Percentiles rank a stretch among this genome's conserved stretches.
Evolutionary conservation across 2,329 filamentous ascomycete genomes (phyloP).

Genomic region (Monilinia fructicola): DNA sequence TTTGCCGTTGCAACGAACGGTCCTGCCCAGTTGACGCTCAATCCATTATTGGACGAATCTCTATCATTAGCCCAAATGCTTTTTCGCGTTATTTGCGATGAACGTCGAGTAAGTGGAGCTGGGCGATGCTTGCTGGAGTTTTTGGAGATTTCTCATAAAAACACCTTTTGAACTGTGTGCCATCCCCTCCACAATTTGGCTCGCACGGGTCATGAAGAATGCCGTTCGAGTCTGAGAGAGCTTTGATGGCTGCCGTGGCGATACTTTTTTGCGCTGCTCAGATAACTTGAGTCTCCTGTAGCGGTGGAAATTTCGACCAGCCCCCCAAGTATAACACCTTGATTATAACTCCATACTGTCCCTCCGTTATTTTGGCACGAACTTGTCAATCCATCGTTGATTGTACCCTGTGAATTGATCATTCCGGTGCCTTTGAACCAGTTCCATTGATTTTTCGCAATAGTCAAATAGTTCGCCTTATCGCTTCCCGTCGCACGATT

Average conservation of each 20-base stretch:
- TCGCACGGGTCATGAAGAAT: conserved; percentile 59
- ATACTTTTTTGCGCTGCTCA: conserved; percentile 52
- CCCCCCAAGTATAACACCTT: conserved; percentile 60
- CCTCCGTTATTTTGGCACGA: conserved; percentile 51
- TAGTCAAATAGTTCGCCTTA: conserved; percentile 54
- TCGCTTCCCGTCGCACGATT: conserved; percentile 53
- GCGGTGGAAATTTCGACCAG: conserved; percentile 57
- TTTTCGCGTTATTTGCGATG: conserved; percentile 60
- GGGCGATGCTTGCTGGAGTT: conserved; percentile 50
- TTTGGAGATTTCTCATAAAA: conserved; percentile 63
- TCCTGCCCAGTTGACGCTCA: conserved; percentile 65
- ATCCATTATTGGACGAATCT: conserved; percentile 44
- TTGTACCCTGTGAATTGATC: conserved; percentile 48
- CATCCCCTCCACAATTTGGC: conserved; percentile 48
- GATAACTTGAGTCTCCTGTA: conserved; percentile 45
- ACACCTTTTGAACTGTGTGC: conserved; percentile 70
- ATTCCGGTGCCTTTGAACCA: conserved; percentile 53
- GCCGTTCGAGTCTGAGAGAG: conserved; percentile 47
- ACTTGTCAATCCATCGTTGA: conserved; percentile 53
- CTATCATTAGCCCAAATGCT: conserved; percentile 64
- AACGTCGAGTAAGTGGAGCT: conserved; percentile 52
- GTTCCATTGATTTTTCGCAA: conserved; percentile 49
- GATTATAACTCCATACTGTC: conserved; percentile 55
- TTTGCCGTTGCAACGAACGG: conserved; percentile 52
- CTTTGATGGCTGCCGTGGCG: conserved; percentile 52